Conservation (phyloP, 2,329 filamentous ascomycete genomes). For the Colletotrichum godetiae region DNA sequence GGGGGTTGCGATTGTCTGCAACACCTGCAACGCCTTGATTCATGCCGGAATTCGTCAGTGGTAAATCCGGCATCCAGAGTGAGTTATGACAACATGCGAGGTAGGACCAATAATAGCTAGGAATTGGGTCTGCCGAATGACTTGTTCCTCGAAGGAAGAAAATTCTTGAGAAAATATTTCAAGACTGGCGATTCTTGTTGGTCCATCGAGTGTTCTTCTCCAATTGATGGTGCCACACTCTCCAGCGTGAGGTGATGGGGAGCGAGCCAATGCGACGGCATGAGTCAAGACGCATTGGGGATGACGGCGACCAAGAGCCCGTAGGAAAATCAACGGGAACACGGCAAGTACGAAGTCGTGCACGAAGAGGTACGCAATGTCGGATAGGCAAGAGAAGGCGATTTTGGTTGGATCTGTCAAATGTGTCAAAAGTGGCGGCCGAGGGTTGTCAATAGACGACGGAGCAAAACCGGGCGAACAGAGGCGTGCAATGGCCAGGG, state of each 20-base stretch:
- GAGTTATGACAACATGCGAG: background rate
- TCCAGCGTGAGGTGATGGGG: constrained; percentile 1
- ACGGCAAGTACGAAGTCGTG: background rate
- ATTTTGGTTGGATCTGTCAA: background rate
- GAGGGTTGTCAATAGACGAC: background rate
- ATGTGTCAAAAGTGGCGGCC: background rate
- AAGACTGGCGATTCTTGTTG: constrained; percentile 7
- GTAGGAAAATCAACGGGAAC: constrained; percentile 7
- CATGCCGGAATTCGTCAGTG: constrained; percentile 1
- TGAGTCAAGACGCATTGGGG: constrained; percentile 29
- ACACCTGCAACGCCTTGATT: constrained; percentile 20
- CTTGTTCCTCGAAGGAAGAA: background rate
- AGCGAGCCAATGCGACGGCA: constrained; percentile 30
- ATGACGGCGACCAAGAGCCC: constrained; percentile 17
- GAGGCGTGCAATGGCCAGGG: background rate
- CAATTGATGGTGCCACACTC: constrained; percentile 23
- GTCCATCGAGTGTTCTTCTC: constrained; percentile 8
- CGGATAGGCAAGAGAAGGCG: background rate
- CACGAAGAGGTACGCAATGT: background rate
- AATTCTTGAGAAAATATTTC: constrained; percentile 3
- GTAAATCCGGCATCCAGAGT: constrained; percentile 1
- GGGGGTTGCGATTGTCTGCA: background rate
- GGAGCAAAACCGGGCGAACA: background rate
- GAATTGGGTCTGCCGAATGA: constrained; percentile 2
- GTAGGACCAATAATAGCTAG: background rate